Percentiles rank a stretch among this genome's conserved stretches.
These are phyloP conservation scores for Dendrobium catenatum DNA, from an alignment of 106 monocot genomes.

Conservation along the genomic window DNA sequence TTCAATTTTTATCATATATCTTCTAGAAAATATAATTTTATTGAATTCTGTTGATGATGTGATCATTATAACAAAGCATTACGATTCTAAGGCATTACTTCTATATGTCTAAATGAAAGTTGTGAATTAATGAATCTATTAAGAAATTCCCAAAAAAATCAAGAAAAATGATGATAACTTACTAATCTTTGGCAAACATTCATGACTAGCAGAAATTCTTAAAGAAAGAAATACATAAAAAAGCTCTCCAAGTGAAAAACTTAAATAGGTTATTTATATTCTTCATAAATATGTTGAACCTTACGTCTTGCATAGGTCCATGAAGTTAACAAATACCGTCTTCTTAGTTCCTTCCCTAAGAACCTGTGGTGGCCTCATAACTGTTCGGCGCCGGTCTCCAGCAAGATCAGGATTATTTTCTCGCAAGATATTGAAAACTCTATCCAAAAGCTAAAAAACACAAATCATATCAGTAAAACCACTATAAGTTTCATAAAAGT, in stretches of 20 bases:
- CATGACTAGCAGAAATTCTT: neutral
- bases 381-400: slow-evolving; percentile 82
- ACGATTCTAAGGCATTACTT: neutral
- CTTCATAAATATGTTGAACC: neutral
- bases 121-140: neutral
- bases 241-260: neutral
- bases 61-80: neutral
- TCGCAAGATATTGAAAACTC: slow-evolving; percentile 89
- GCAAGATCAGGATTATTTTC: slow-evolving; percentile 93
- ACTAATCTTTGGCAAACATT: neutral
- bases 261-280: neutral
- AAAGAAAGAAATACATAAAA: neutral
- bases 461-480: neutral
- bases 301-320: slow-evolving; percentile 87
- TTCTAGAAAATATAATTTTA: neutral
- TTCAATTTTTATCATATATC: neutral
- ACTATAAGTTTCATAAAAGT: neutral
- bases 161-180: neutral
- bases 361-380: slow-evolving; percentile 96
- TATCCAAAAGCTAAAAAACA: slow-evolving; percentile 60
- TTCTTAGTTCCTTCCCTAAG: slow-evolving; percentile 96
- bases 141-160: neutral
- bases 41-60: neutral
- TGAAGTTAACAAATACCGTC: slow-evolving; percentile 93
- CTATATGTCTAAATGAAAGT: neutral